phyloP scores from a whole-genome alignment of 1,139 yeast species.

The Blastobotrys capitulatus region DNA sequence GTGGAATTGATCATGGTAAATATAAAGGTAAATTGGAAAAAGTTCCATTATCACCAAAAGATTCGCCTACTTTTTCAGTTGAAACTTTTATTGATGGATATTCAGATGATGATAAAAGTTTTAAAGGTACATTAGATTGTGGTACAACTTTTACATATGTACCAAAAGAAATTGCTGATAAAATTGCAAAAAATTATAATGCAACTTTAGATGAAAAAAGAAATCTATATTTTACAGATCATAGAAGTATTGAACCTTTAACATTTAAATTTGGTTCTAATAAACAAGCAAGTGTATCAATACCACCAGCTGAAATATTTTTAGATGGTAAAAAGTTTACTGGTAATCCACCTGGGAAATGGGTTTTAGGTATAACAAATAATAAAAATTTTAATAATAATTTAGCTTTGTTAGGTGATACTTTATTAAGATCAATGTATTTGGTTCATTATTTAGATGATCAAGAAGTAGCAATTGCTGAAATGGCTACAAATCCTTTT shows the following conservation, averaged over 20 bases:
- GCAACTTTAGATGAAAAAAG: constrained; percentile 16
- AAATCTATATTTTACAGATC: constrained; percentile 8
- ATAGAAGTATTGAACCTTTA: constrained; percentile 2
- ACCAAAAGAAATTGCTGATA: constrained; percentile 22
- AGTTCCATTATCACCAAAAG: constrained; percentile 19
- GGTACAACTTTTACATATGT: constrained; percentile 35
- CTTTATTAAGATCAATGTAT: constrained; percentile 68
- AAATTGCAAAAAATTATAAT: constrained; percentile 22
- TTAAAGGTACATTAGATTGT: constrained; percentile 34
- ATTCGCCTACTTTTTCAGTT: not conserved
- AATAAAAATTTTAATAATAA: constrained; percentile 16
- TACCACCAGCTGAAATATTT: constrained; percentile 25
- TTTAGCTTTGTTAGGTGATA: constrained; percentile 55
- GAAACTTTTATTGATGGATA: not conserved
- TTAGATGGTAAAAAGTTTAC: constrained; percentile 18
- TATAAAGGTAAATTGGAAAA: constrained; percentile 40
- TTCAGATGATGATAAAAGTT: constrained; percentile 24
- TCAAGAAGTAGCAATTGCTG: constrained; percentile 61
- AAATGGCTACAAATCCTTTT: constrained; percentile 35
- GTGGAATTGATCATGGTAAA: constrained; percentile 55
- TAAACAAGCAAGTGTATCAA: constrained; percentile 26
- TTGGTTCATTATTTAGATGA: constrained; percentile 73
- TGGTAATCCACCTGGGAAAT: constrained; percentile 17
- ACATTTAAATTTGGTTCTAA: constrained; percentile 19
- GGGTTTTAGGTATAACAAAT: constrained; percentile 25